A percentile compares a stretch with the other conserved stretches of the same genome.
Conservation (phyloP, 1,284 basidiomycete genomes). For the Leucoagaricus sp. region DNA sequence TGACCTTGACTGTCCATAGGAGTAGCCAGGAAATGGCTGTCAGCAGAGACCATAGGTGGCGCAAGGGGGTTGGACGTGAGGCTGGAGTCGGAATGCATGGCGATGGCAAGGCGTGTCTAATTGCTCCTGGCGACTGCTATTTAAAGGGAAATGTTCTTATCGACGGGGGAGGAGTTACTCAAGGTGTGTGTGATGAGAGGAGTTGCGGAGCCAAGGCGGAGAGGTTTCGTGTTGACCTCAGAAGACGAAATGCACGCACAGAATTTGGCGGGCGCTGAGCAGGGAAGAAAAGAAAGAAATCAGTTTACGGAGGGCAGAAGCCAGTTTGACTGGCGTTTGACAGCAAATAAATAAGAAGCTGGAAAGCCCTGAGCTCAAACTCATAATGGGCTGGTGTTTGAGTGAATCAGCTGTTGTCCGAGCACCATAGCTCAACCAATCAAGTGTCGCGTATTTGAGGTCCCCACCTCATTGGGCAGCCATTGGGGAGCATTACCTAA, state of each 20-base stretch:
- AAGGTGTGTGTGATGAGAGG: neutral
- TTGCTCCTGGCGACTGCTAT: neutral
- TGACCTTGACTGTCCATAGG: constrained; percentile 16
- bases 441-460: neutral
- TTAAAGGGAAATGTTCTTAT: neutral
- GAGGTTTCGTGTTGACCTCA: too few species aligned
- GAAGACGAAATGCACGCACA: too few species aligned
- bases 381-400: too few species aligned
- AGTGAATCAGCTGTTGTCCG: neutral
- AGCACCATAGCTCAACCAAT: neutral
- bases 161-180: neutral
- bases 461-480: neutral
- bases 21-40: neutral
- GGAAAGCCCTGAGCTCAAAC: neutral
- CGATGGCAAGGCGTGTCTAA: neutral
- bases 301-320: neutral
- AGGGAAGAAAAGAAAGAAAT: neutral
- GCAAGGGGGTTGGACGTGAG: neutral
- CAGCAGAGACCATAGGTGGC: neutral
- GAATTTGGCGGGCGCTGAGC: neutral
- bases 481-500: too few species aligned
- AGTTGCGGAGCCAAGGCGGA: neutral
- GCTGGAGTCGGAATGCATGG: neutral
- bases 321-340: neutral
- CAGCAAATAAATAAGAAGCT: too few species aligned